Base-by-base conservation (phyloP, 495 filamentous ascomycete genomes). In the Talaromyces wortmannii region DNA sequence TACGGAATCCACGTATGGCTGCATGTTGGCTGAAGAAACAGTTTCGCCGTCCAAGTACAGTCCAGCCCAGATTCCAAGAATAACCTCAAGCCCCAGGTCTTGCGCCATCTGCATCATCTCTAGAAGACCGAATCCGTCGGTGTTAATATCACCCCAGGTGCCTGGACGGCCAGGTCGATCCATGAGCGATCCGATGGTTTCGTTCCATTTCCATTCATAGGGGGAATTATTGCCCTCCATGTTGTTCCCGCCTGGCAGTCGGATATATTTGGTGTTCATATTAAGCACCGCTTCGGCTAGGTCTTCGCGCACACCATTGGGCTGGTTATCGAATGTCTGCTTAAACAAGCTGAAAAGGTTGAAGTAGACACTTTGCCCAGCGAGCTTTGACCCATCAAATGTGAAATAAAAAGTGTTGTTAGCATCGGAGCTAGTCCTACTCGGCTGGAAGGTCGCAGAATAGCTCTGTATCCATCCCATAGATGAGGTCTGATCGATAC, bases 51-150 rank as follows among this genome's bases (percentile, higher is more conserved):
- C 82, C 10, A 89, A 72, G 4, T 80, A 80, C 56, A 86, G 81
- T 13, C 84, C 84, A 45, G 74, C 68, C 64, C 77, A 87, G 17
- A 89, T 72, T 7, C 65, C 80, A 12, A 85, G 67, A 5, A 85
- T 67, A 0, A 81, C 74, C 32, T 79, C 77, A 61, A 85, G 72
- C 16, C 70, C 68, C 64, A 86, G 75, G 55, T 88, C 84, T 58
- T 86, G 79, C 36, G 78, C 79, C 79, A 83, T 88, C 62, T 83
- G 69, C 43, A 88, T 73, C 63, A 86, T 88, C 60, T 88, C 86
- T 45, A 72, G 65, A 6, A 79, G 65, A 55, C 84, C 85, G 6
- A 88, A 63, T 0, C 83, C 85, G 52, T 85, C 78, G 5, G 81
- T 83, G 42, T 83, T 79, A 29, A 78, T 68, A 55, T 85, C 86